These are phyloP conservation scores for Solanum chacoense DNA, from an alignment of 305 asterid species.

Conservation along the genomic window DNA sequence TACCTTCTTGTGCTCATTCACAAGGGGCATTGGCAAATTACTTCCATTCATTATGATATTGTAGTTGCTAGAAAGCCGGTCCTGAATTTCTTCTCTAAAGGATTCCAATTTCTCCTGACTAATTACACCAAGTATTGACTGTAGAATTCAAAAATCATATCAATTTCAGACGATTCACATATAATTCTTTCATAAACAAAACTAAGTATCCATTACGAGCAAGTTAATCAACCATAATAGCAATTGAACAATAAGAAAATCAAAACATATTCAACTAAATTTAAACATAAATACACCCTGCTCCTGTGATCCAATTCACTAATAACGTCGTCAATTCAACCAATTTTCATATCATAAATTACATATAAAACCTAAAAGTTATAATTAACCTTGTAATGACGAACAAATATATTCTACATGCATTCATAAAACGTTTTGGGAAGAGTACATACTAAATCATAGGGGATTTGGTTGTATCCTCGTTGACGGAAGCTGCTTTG, in stretches of 20 bases:
- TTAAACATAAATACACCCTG: not conserved
- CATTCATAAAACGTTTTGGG: not conserved
- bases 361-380: not conserved
- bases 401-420: not conserved
- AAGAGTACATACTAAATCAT: slow-evolving; percentile 39
- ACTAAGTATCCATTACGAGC: not conserved
- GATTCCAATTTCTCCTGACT: slow-evolving; percentile 68
- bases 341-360: not conserved
- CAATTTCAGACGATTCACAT: not conserved
- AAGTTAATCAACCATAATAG: not conserved
- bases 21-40: slow-evolving; percentile 76
- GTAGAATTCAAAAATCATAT: not conserved
- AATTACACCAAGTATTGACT: slow-evolving; percentile 76
- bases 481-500: slow-evolving; percentile 64
- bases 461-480: slow-evolving; percentile 66
- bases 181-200: not conserved
- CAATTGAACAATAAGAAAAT: not conserved
- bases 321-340: not conserved
- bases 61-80: slow-evolving; percentile 55
- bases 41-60: slow-evolving; percentile 38
- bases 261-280: not conserved
- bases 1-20: slow-evolving; percentile 78
- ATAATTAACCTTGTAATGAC: not conserved
- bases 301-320: not conserved
- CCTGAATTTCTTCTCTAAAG: slow-evolving; percentile 68